phyloP scores from a whole-genome alignment of 2,329 filamentous ascomycete species.

The Aureobasidium sp. region DNA sequence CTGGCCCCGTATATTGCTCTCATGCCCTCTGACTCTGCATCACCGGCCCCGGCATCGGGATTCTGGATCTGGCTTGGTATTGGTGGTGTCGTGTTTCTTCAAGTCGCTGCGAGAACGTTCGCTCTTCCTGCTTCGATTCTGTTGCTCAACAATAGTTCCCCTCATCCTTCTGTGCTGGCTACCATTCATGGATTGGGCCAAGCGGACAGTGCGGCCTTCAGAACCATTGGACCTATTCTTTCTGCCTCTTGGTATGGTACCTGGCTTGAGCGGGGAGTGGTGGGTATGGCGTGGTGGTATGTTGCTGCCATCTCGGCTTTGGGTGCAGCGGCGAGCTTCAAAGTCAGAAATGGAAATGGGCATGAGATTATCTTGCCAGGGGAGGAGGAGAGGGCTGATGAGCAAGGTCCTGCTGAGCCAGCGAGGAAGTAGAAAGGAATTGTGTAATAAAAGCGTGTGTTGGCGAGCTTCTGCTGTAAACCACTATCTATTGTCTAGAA shows the following conservation, averaged over 20 bases:
- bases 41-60: constrained; percentile 45
- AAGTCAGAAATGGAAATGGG: constrained; percentile 56
- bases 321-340: constrained; percentile 50
- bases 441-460: neutral
- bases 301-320: constrained; percentile 45
- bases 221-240: constrained; percentile 48
- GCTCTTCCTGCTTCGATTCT: constrained; percentile 49
- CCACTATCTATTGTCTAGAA: too few relatives aligned
- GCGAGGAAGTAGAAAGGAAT: neutral
- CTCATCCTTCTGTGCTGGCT: constrained; percentile 46
- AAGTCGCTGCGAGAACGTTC: constrained; percentile 67
- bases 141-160: constrained; percentile 49
- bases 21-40: constrained; percentile 46
- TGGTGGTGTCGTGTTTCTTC: constrained; percentile 53
- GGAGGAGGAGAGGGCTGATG: constrained; percentile 27
- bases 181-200: constrained; percentile 53
- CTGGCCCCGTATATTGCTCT: constrained; percentile 63
- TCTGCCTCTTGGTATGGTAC: constrained; percentile 46
- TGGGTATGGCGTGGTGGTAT: constrained; percentile 51
- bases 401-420: neutral
- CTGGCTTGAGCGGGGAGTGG: constrained; percentile 44
- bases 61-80: constrained; percentile 57
- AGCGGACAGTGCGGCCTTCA: constrained; percentile 43
- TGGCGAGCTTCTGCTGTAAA: too few relatives aligned
- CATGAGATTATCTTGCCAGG: constrained; percentile 50